Conservation (phyloP, 108 stramenopile genomes). For the Chaetoceros muelleri region DNA sequence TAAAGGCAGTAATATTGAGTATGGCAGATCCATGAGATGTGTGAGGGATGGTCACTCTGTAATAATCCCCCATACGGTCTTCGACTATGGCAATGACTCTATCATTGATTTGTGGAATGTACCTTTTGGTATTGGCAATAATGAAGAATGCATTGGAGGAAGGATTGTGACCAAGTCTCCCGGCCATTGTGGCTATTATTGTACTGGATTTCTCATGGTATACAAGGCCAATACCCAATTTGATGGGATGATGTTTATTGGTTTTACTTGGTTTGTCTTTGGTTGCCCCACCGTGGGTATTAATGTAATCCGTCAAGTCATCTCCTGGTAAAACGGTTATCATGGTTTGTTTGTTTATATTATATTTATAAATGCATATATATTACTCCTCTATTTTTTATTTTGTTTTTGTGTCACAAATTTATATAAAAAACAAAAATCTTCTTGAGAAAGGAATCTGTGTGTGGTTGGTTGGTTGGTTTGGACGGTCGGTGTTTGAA, state of each 20-base stretch:
- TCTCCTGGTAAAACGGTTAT: background rate
- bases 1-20: conserved; percentile 50
- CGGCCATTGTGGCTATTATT: conserved; percentile 33
- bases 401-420: too few species aligned
- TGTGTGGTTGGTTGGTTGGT: too few species aligned
- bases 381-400: too few species aligned
- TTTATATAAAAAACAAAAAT: too few species aligned
- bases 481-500: too few species aligned
- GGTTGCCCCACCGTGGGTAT: too few species aligned
- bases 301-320: background rate
- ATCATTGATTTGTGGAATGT: conserved; percentile 45
- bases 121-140: conserved; percentile 24
- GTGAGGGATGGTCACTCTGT: conserved; percentile 66
- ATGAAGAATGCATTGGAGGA: conserved; percentile 21
- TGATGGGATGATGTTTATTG: background rate
- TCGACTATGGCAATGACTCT: conserved; percentile 73
- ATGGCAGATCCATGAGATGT: conserved; percentile 22
- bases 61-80: conserved; percentile 69
- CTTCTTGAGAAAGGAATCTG: too few species aligned
- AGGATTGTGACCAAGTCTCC: conserved; percentile 19
- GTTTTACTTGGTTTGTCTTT: too few species aligned
- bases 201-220: conserved; percentile 3
- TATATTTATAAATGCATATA: too few species aligned
- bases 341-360: too few species aligned
- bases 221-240: conserved; percentile 29